Evolutionary conservation across 2,329 filamentous ascomycete genomes (phyloP), one percentile per base, ranked within the genome.

Genomic region (Pseudonectria buxi): DNA sequence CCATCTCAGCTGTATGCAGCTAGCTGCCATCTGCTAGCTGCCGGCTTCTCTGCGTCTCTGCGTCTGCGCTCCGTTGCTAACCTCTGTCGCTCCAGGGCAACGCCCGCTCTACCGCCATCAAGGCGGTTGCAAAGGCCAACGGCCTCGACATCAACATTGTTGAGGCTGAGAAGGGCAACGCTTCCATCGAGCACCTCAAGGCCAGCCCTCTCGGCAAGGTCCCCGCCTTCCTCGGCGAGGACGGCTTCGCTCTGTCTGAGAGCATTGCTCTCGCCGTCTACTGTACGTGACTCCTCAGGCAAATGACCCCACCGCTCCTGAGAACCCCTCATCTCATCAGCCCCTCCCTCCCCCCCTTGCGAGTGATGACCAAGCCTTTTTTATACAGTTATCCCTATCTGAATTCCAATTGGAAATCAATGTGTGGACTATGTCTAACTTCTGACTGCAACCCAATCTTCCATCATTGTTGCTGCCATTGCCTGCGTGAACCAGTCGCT

Each of bases 351-450:
- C 30, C 33, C 40, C 32, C 41, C 29, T 44, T 47, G 47, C 49
- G 46, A 53, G 68, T 80, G 75, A 87, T 85, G 86, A 90, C 77
- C 52, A 68, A 73, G 81, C 83, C 69, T 73, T 73, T 72, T 74
- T 72, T 69, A 77, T 74, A 81, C 83, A 92, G 87, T 94, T 94
- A 94, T 94, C 87, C 90, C 90, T 95, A 86, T 85, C 90, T 92
- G 86, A 95, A 61, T 70, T 69, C 42, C 47, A 44, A 38, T 40
- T 34, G 32, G 42, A 49, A 53, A 33, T 25, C 55, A 66, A 70
- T 69, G 65, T 95, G 89, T 94, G 88, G 89, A 95, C 77, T 78
- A 73, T 67, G 83, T 68, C 76, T 87, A 90, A 79, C 85, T 83
- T 86, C 82, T 87, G 82, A 88, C 68, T 45, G 41, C 50, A 50